A percentile compares a stretch with the other conserved stretches of the same genome.
Evolutionary conservation across 257 asterid genomes (phyloP).

Genomic region (Solanum lycopersicoides): DNA sequence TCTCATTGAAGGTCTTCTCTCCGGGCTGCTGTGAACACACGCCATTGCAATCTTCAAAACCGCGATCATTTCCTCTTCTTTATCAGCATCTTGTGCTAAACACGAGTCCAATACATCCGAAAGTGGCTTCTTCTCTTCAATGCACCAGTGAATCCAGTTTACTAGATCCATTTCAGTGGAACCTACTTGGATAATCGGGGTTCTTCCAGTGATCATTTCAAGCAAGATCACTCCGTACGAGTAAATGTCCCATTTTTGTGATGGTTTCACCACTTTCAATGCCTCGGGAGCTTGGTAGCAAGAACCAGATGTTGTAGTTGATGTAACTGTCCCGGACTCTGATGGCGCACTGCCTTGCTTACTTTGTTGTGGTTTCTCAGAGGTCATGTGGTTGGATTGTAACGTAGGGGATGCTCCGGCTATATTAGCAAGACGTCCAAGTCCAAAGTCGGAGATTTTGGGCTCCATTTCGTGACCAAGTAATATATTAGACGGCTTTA

Average conservation of each 20-base stretch:
- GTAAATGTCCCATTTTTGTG: conserved; percentile 91
- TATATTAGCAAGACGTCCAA: conserved; percentile 79
- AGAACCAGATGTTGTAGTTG: conserved; percentile 41
- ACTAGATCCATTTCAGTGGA: conserved; percentile 56
- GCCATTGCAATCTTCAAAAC: conserved; percentile 83
- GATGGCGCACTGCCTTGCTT: conserved; percentile 36
- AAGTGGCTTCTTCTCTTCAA: conserved; percentile 85
- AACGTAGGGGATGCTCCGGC: conserved; percentile 63
- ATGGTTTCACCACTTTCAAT: conserved; percentile 64
- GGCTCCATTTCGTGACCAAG: conserved; percentile 78
- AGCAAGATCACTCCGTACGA: conserved; percentile 69
- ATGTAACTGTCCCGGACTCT: conserved; percentile 30
- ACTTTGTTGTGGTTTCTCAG: conserved; percentile 41
- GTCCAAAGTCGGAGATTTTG: conserved; percentile 80
- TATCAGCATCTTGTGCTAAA: conserved; percentile 49
- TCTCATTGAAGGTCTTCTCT: conserved; percentile 75
- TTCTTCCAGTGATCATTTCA: conserved; percentile 74
- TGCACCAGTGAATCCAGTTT: conserved; percentile 77
- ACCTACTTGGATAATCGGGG: conserved; percentile 54
- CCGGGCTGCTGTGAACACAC: conserved; percentile 64
- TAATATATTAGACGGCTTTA: conserved; percentile 80
- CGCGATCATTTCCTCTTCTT: conserved; percentile 76
- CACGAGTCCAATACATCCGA: conserved; percentile 61
- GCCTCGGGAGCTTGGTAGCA: conserved; percentile 86
- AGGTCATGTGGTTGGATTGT: conserved; percentile 42